These are phyloP conservation scores for Martiniozyma asiatica DNA, from an alignment of 1,139 yeast species.

Conservation along the genomic window DNA sequence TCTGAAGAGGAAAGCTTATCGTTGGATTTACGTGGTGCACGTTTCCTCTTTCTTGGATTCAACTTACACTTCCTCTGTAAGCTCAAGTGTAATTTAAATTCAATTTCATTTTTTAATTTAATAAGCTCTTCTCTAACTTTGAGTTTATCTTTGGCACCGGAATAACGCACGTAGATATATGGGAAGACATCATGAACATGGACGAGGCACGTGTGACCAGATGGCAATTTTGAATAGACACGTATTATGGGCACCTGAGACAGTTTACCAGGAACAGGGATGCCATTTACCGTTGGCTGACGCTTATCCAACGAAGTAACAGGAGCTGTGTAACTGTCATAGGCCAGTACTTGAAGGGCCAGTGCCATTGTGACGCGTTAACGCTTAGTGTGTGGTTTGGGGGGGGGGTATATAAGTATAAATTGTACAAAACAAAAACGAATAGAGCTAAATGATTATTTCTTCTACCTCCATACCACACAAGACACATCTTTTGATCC, in stretches of 20 bases:
- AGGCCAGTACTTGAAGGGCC: constrained; percentile 44
- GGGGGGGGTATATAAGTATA: too few relatives aligned
- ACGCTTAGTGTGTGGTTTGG: too few relatives aligned
- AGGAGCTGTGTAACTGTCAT: constrained; percentile 50
- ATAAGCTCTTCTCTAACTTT: too few relatives aligned
- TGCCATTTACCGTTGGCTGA: constrained; percentile 18
- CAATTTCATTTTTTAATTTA: constrained; percentile 20
- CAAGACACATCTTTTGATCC: constrained; percentile 53
- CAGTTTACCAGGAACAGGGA: constrained; percentile 15
- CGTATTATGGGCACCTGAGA: constrained; percentile 63
- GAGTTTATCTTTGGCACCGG: too few relatives aligned
- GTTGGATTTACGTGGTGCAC: too few relatives aligned
- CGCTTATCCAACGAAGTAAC: constrained; percentile 33
- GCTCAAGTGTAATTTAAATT: too few relatives aligned
- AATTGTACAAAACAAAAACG: too few relatives aligned
- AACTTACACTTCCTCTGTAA: too few relatives aligned
- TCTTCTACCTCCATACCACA: constrained; percentile 88
- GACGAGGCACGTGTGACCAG: constrained; percentile 43
- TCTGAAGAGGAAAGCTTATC: too few relatives aligned
- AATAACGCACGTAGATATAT: constrained; percentile 55
- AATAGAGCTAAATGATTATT: constrained; percentile 19
- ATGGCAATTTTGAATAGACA: constrained; percentile 54
- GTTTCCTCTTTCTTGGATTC: too few relatives aligned
- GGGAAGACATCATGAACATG: constrained; percentile 85
- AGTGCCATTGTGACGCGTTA: too few relatives aligned